Conservation (phyloP, 1,284 basidiomycete species). For the Peniophora sp. region DNA sequence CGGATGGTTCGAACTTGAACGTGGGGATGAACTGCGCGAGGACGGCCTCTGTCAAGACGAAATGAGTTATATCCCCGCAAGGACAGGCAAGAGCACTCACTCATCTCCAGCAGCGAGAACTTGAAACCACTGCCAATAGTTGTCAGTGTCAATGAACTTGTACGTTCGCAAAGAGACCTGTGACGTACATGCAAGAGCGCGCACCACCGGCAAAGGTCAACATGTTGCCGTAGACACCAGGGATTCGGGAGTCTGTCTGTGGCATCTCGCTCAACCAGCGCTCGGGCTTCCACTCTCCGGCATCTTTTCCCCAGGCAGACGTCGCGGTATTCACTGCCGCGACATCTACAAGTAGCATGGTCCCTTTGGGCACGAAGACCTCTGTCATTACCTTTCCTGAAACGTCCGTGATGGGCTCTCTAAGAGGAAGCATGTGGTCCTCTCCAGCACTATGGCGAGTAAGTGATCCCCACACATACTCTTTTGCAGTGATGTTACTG, state of each 20-base stretch:
- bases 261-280: conserved; percentile 13
- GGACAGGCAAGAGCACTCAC: conserved; percentile 1
- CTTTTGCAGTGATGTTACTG: not conserved
- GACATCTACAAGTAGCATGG: conserved; percentile 9
- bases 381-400: conserved; percentile 5
- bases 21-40: conserved; percentile 3
- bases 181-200: conserved; percentile 1
- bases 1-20: conserved; percentile 1
- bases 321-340: conserved; percentile 12
- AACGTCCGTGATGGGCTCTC: conserved; percentile 8
- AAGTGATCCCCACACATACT: too few species aligned
- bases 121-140: conserved; percentile 4
- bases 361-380: not conserved
- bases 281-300: conserved; percentile 18
- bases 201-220: conserved; percentile 3
- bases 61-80: not conserved
- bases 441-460: not conserved
- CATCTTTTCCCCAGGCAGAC: conserved; percentile 18
- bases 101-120: conserved; percentile 7
- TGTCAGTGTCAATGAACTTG: not conserved
- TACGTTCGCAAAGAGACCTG: not conserved
- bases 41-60: conserved; percentile 1
- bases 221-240: not conserved
- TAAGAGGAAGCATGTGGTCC: conserved; percentile 13
- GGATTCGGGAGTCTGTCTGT: not conserved